phyloP scores from a whole-genome alignment of 2,329 filamentous ascomycete species.

The Talaromyces amestolkiae region DNA sequence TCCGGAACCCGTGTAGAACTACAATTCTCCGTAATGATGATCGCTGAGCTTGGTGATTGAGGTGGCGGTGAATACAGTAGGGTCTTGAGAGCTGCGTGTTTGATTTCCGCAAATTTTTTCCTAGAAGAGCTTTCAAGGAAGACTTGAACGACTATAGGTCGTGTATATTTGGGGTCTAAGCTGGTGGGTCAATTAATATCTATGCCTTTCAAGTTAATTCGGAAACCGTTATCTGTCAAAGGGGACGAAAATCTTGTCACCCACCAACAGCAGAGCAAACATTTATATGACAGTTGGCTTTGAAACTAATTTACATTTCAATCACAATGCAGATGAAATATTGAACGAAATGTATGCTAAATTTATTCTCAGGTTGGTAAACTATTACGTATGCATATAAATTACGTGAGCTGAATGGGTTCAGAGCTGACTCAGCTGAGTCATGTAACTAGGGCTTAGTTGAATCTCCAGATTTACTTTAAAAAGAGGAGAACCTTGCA shows the following conservation, averaged over 20 bases:
- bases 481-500: not conserved
- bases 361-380: not conserved
- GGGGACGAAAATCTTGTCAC: not conserved
- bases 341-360: no score
- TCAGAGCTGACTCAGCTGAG: not conserved
- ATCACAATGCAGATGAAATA: not conserved
- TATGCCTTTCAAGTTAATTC: not conserved
- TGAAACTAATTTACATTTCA: not conserved
- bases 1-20: not conserved
- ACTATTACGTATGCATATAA: not conserved
- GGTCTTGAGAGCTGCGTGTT: not conserved
- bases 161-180: not conserved
- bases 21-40: not conserved
- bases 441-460: not conserved
- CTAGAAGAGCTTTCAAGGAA: not conserved
- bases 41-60: not conserved
- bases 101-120: not conserved
- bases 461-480: not conserved
- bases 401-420: not conserved
- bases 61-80: not conserved
- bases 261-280: not conserved
- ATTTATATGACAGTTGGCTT: not conserved
- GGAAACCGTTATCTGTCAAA: not conserved
- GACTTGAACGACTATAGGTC: not conserved
- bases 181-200: not conserved